Evolutionary conservation across 2,329 filamentous ascomycete genomes (phyloP).

Genomic region (Cladophialophora bantiana): DNA sequence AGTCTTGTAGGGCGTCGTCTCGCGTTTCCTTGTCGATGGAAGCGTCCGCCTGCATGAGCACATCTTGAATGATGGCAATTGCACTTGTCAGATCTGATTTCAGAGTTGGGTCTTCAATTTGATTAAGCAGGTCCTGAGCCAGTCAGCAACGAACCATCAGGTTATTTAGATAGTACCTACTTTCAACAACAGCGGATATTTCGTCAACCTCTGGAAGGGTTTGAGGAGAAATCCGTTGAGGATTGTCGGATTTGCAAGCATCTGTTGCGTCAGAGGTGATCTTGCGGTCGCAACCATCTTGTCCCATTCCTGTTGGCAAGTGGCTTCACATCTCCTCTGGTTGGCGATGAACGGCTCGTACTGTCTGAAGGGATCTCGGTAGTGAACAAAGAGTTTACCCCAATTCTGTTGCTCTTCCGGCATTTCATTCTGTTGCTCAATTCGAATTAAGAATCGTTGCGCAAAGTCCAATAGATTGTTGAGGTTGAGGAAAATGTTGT

Average conservation of each 20-base stretch:
- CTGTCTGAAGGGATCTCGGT: slow-evolving; percentile 86
- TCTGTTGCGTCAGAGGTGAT: slow-evolving; percentile 71
- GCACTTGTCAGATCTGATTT: slow-evolving; percentile 76
- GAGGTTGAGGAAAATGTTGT: slow-evolving; percentile 95
- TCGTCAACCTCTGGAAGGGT: slow-evolving; percentile 92
- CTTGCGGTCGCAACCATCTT: slow-evolving; percentile 75
- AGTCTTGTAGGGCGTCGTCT: slow-evolving; percentile 80
- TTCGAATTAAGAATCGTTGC: slow-evolving; percentile 89
- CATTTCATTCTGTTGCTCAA: slow-evolving; percentile 92
- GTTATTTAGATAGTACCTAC: slow-evolving; percentile 56
- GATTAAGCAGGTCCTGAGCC: slow-evolving; percentile 79
- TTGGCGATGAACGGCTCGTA: slow-evolving; percentile 98
- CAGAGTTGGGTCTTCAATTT: slow-evolving; percentile 74
- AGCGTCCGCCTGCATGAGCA: slow-evolving; percentile 84
- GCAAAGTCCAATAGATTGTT: slow-evolving; percentile 96
- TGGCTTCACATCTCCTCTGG: slow-evolving; percentile 84
- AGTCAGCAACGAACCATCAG: slow-evolving; percentile 14
- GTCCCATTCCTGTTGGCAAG: slow-evolving; percentile 85
- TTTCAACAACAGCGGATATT: slow-evolving; percentile 89
- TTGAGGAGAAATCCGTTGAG: slow-evolving; percentile 93
- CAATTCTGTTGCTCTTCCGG: slow-evolving; percentile 80
- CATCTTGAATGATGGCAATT: slow-evolving; percentile 80
- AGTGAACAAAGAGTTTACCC: slow-evolving; percentile 87
- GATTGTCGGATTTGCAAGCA: slow-evolving; percentile 85
- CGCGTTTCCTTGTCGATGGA: slow-evolving; percentile 89